These are phyloP conservation scores for Phaseolus lunatus DNA, from an alignment of 306 rosid species.

Conservation along the genomic window DNA sequence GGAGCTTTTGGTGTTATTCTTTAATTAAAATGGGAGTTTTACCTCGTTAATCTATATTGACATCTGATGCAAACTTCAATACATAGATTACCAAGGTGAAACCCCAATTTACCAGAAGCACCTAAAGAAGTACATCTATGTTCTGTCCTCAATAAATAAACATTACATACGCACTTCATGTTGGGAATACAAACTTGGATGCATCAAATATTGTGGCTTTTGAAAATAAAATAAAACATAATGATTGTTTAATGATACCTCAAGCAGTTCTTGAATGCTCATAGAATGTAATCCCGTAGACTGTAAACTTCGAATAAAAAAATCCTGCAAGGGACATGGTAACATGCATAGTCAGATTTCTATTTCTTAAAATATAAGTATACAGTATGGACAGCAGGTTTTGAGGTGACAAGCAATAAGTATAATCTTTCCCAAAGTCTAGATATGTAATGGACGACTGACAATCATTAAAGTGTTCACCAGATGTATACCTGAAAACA, in stretches of 20 bases:
- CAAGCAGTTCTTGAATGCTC: constrained; percentile 64
- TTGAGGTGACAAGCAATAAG: constrained; percentile 22
- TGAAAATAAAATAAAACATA: constrained; percentile 33
- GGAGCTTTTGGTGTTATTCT: background rate
- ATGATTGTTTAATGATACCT: constrained; percentile 62
- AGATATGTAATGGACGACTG: constrained; percentile 17
- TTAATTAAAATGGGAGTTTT: background rate
- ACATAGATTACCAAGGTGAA: background rate
- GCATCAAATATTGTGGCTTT: constrained; percentile 31
- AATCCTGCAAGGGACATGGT: constrained; percentile 70
- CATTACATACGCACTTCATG: constrained; percentile 13
- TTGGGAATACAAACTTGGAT: constrained; percentile 41
- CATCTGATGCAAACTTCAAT: background rate
- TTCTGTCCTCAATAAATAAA: constrained; percentile 3
- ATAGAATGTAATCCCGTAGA: constrained; percentile 71
- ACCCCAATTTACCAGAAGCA: background rate
- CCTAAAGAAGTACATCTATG: background rate
- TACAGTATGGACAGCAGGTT: constrained; percentile 13
- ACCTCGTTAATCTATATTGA: background rate
- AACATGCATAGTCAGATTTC: constrained; percentile 42
- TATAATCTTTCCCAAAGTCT: background rate
- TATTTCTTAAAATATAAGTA: background rate
- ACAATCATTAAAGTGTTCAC: constrained; percentile 32
- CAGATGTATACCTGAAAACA: constrained; percentile 14
- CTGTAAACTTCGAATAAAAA: constrained; percentile 82